Evolutionary conservation across 306 rosid species (phyloP).

Genomic region (Lathyrus tuberosus): DNA sequence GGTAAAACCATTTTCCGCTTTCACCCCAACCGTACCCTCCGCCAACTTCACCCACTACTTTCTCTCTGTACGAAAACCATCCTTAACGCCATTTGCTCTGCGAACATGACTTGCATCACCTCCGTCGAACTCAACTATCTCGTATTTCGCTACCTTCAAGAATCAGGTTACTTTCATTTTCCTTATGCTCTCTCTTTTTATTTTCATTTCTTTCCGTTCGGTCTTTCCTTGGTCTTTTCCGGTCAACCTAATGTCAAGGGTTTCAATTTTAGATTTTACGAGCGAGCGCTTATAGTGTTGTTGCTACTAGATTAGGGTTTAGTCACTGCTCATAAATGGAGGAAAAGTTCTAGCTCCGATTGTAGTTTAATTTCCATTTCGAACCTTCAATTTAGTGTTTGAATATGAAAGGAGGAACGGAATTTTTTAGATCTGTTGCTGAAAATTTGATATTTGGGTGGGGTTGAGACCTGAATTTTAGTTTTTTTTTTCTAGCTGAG

Average conservation of each 20-base stretch:
- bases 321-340: neutral
- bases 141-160: conserved; percentile 90
- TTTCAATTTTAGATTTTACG: conserved; percentile 22
- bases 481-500: conserved; percentile 9
- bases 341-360: neutral
- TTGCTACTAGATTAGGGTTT: conserved; percentile 47
- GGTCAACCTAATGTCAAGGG: neutral
- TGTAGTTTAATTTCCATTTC: neutral
- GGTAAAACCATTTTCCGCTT: no score
- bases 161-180: conserved; percentile 63
- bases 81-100: conserved; percentile 41
- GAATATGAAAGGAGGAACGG: neutral
- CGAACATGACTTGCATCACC: conserved; percentile 69
- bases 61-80: conserved; percentile 24
- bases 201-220: neutral
- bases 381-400: neutral
- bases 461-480: neutral
- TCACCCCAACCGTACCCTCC: neutral
- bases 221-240: neutral
- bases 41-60: neutral
- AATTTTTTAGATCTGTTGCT: conserved; percentile 40
- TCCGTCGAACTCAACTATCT: conserved; percentile 86
- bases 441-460: conserved; percentile 13
- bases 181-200: neutral
- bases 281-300: neutral